A percentile compares a stretch with the other conserved stretches of the same genome.
Conservation (phyloP, 345 rosid species). For the Barbarea vulgaris region DNA sequence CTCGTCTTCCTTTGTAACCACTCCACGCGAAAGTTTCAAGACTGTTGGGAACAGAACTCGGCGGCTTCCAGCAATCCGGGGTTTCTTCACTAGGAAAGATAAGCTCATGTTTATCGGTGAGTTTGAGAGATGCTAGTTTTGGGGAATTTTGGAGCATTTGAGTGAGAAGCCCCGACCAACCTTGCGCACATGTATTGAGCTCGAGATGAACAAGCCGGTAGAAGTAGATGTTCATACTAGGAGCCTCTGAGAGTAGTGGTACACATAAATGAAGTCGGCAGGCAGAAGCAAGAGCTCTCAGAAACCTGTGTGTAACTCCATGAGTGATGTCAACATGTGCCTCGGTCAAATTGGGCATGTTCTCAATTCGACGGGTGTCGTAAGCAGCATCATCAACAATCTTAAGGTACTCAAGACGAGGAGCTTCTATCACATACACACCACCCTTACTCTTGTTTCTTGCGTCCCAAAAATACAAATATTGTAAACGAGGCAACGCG, state of each 20-base stretch:
- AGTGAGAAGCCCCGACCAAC: slow-evolving; percentile 9
- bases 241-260: background rate
- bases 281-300: slow-evolving; percentile 8
- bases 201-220: slow-evolving; percentile 5
- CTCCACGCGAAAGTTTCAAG: background rate
- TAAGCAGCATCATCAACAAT: background rate
- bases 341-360: background rate
- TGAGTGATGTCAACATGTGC: slow-evolving; percentile 19
- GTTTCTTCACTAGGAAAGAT: background rate
- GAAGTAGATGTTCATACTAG: background rate
- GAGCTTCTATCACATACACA: background rate
- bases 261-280: background rate
- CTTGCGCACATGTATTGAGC: background rate
- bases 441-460: background rate
- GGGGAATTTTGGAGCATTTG: background rate
- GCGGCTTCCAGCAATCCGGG: background rate
- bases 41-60: background rate
- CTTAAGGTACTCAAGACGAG: background rate
- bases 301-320: slow-evolving; percentile 9
- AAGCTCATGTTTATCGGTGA: background rate
- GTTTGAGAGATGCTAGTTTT: slow-evolving; percentile 5
- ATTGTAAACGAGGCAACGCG: background rate
- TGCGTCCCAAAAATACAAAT: background rate
- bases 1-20: background rate
- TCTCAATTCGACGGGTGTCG: background rate